These are phyloP conservation scores for Crithidia sp. DNA, from an alignment of 208 protist genomes.

Conservation along the genomic window DNA sequence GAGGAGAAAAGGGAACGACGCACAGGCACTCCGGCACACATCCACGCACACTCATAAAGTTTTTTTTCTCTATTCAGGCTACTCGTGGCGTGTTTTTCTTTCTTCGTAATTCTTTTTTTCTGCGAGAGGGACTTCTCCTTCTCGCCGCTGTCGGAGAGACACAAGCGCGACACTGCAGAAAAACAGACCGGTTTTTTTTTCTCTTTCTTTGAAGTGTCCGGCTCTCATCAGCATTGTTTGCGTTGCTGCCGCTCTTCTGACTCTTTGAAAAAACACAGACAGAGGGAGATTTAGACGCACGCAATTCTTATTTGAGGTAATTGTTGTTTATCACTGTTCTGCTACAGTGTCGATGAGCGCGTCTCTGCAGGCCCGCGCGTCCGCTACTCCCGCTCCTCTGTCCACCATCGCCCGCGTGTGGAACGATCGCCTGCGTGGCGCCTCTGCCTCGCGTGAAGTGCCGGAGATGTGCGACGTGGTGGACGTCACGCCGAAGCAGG, in stretches of 20 bases:
- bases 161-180: neutral
- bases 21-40: too few relatives aligned
- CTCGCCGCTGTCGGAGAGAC: neutral
- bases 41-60: too few relatives aligned
- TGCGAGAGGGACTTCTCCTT: neutral
- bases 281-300: neutral
- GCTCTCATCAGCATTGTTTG: neutral
- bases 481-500: slow-evolving; percentile 13
- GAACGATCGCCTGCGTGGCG: slow-evolving; percentile 33
- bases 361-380: slow-evolving; percentile 13
- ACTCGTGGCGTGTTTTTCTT: neutral
- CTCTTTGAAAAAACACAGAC: neutral
- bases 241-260: neutral
- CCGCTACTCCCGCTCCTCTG: slow-evolving; percentile 3
- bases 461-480: slow-evolving; percentile 11
- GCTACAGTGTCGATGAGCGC: slow-evolving; percentile 9
- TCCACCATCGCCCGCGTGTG: slow-evolving; percentile 37
- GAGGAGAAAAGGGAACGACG: too few relatives aligned
- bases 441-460: slow-evolving; percentile 1
- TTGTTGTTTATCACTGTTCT: neutral
- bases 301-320: neutral
- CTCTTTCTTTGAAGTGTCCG: neutral
- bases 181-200: too few relatives aligned
- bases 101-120: neutral
- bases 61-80: neutral